Evolutionary conservation across 1,284 basidiomycete species (phyloP), one percentile per base, ranked within the genome.

Genomic region (Trametes sp.): DNA sequence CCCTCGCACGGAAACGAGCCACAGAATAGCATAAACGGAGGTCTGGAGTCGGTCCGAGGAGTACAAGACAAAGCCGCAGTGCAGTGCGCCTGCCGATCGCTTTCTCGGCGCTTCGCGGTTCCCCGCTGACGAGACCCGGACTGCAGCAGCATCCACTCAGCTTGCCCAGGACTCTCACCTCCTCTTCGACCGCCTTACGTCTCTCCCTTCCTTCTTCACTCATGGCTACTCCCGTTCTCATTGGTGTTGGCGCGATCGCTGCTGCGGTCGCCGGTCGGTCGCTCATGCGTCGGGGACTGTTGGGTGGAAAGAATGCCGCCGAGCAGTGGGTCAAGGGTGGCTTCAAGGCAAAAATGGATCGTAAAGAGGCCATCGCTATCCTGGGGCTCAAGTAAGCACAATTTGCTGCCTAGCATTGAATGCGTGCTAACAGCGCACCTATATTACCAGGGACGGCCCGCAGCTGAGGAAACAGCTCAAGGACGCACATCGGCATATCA

Each of bases 261-360:
- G 92, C 93, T 52, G 94, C 91, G 11, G 78, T 96, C 14, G 87
- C 86, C 26, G 94, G 93, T 6, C 83, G 94, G 52, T 87, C 89
- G 46, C 74, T 93, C 19, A 63, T 93, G 48, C 82, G 86, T 44
- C 80, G 84, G 63, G 83, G 88, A 26, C 56, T 87, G 35, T 79
- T 87, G 70, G 79, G 82, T 51, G 87, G 85, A 19, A 85, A 80
- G 70, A 81, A 81, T 35, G 89, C 85, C 13, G 90, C 87, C 7
- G 90, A 96, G 51, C 87, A 97, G 75, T 98, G 94, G 88, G 88
- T 86, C 51, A 95, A 92, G 78, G 97, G 97, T 63, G 97, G 96
- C 1, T 99, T 99, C 87, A 93, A 91, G 76, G 81, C 86, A 16
- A 98, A 96, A 83, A 98, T 98, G 96, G 96, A 98, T 76, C 85